These are phyloP conservation scores for Lipomyces starkeyi DNA, from an alignment of 805 yeast genomes.

Conservation along the genomic window DNA sequence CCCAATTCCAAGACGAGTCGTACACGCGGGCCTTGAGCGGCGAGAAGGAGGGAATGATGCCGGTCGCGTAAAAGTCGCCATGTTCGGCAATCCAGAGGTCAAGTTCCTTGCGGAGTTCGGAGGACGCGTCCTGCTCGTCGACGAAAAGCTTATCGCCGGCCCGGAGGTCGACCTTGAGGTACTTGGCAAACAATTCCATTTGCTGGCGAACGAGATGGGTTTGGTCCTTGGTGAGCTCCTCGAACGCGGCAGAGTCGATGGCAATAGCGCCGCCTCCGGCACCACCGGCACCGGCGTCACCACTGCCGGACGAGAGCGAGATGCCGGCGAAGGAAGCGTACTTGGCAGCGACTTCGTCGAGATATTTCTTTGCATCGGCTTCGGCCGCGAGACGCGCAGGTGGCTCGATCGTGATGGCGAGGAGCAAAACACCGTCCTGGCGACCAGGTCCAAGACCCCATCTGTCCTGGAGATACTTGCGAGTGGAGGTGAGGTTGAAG, in stretches of 20 bases:
- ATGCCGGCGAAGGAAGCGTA: conserved; percentile 86
- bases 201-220: conserved; percentile 75
- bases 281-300: conserved; percentile 59
- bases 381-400: conserved; percentile 85
- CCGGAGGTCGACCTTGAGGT: conserved; percentile 89
- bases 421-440: conserved; percentile 86
- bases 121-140: conserved; percentile 83
- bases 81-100: conserved; percentile 90
- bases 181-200: conserved; percentile 91
- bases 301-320: conserved; percentile 69
- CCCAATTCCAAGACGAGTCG: conserved; percentile 99
- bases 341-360: conserved; percentile 80
- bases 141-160: conserved; percentile 86
- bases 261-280: conserved; percentile 80
- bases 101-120: conserved; percentile 82
- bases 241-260: conserved; percentile 94
- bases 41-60: conserved; percentile 88
- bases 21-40: conserved; percentile 92
- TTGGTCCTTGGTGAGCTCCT: conserved; percentile 74
- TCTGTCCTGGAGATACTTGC: conserved; percentile 88
- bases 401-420: conserved; percentile 90
- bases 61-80: conserved; percentile 92
- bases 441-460: conserved; percentile 95
- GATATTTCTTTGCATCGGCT: conserved; percentile 85
- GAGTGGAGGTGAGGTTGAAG: conserved; percentile 86